Conservation (phyloP, 2,329 filamentous ascomycete genomes). For the Hypoxylon sp. region DNA sequence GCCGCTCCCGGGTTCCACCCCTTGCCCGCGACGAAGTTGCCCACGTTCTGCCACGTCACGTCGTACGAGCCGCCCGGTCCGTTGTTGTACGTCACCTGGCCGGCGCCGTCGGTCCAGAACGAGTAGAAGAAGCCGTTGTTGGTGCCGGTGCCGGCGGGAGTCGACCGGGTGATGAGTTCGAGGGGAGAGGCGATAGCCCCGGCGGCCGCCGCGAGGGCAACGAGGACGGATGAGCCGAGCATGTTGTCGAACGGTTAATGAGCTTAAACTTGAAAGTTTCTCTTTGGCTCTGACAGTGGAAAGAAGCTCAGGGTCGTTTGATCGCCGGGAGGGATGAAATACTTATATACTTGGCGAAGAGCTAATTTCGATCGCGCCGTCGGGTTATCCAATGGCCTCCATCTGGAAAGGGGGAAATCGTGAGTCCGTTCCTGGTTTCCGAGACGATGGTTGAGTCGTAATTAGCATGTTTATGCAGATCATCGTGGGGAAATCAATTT, state of each 20-base stretch:
- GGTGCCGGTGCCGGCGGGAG: slow-evolving; percentile 51
- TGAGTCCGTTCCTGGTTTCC: slow-evolving; percentile 45
- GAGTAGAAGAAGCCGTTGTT: slow-evolving; percentile 74
- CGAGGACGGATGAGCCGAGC: slow-evolving; percentile 51
- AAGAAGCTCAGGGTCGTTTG: slow-evolving; percentile 25
- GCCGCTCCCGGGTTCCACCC: slow-evolving; percentile 62
- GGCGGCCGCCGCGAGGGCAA: slow-evolving; percentile 50
- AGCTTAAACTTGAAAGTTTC: slow-evolving; percentile 4
- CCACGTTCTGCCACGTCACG: slow-evolving; percentile 64
- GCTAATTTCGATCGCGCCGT: background rate
- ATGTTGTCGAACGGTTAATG: slow-evolving; percentile 42
- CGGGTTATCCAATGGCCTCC: slow-evolving; percentile 29
- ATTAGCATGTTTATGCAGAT: slow-evolving; percentile 40
- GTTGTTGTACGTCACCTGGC: slow-evolving; percentile 70
- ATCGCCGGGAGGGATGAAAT: slow-evolving; percentile 31
- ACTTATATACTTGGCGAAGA: slow-evolving; percentile 39
- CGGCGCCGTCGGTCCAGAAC: slow-evolving; percentile 72
- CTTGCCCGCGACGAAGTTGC: slow-evolving; percentile 67
- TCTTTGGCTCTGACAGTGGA: slow-evolving; percentile 11
- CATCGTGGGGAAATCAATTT: slow-evolving; percentile 42
- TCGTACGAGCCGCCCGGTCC: slow-evolving; percentile 66
- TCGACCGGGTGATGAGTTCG: slow-evolving; percentile 50
- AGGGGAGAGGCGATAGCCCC: slow-evolving; percentile 51
- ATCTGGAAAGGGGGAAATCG: slow-evolving; percentile 34
- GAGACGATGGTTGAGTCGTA: slow-evolving; percentile 38